phyloP scores from a whole-genome alignment of 2,329 filamentous ascomycete species.

The Xylariaceae sp. region DNA sequence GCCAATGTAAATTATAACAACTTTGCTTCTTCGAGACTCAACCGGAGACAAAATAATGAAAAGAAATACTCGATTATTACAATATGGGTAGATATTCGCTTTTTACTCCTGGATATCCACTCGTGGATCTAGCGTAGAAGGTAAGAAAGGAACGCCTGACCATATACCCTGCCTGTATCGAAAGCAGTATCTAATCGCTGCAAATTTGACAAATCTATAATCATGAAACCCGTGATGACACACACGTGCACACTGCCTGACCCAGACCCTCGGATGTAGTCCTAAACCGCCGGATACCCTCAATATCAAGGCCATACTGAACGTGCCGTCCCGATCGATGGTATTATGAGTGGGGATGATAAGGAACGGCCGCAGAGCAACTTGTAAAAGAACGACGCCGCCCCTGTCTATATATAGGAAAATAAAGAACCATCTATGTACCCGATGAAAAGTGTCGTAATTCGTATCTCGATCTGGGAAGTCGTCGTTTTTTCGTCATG shows the following conservation, averaged over 20 bases:
- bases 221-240: slow-evolving; percentile 15
- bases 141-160: slow-evolving; percentile 14
- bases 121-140: slow-evolving; percentile 13
- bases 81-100: slow-evolving; percentile 17
- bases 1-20: too few species aligned
- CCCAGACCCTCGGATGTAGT: slow-evolving; percentile 7
- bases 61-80: too few species aligned
- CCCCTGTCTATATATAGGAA: slow-evolving; percentile 30
- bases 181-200: slow-evolving; percentile 27
- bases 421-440: too few species aligned
- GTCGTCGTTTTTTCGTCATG: slow-evolving; percentile 6
- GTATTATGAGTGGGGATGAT: slow-evolving; percentile 21
- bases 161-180: slow-evolving; percentile 18
- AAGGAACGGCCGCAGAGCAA: slow-evolving; percentile 12
- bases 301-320: slow-evolving; percentile 16
- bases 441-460: slow-evolving; percentile 25
- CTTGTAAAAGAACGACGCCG: slow-evolving; percentile 23
- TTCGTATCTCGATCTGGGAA: slow-evolving; percentile 24
- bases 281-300: slow-evolving; percentile 9
- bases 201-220: slow-evolving; percentile 29
- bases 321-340: slow-evolving; percentile 4
- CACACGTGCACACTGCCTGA: slow-evolving; percentile 14
- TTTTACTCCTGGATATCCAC: slow-evolving; percentile 14
- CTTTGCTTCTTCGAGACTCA: too few species aligned
- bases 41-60: too few species aligned